Base-by-base conservation (phyloP, 2,329 filamentous ascomycete species). In the Xylariaceae sp. region DNA sequence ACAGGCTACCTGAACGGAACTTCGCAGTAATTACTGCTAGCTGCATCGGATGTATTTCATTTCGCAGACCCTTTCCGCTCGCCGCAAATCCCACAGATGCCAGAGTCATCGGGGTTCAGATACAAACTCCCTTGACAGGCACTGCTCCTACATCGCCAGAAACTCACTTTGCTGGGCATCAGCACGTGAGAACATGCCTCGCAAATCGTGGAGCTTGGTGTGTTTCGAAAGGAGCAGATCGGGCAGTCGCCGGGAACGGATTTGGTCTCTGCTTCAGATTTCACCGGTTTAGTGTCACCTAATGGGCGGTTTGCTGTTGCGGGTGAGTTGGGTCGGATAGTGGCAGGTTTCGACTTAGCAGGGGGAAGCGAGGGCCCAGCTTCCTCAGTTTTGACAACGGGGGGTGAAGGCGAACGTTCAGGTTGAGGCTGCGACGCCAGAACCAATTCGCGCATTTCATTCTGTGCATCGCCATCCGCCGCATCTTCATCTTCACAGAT, bases 161-260 rank as follows among this genome's bases (percentile, higher is more conserved):
- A 74, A 0, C 79, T 74, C 50, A 86, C 77, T 53, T 80, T 79
- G 0, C 74, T 68, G 0, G 78, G 73, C 50, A 82, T 78, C 1
- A 93, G 74, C 1, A 92, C 88, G 64, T 93, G 84, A 23, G 85
- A 81, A 71, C 90, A 94, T 56, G 87, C 80, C 6, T 73, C 74
- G 71, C 90, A 94, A 3, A 83, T 88, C 1, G 84, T 73, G 6
- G 82, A 76, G 7, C 70, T 67, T 0, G 69, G 52, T 4, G 79
- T 74, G 69, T 91, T 92, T 54, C 76, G 74, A 54, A 88, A 82
- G 0, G 89, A 91, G 72, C 90, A 95, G 57, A 88, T 76, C 0
- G 80, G 75, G 68, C 89, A 89, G 53, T 57, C 55, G 42, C 62
- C 52, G 2, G 17, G 11, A 6, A 59, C 65, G 58, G 59, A 61